Evolutionary conservation across 805 yeast species (phyloP).

Genomic region (Lipomyces starkeyi): DNA sequence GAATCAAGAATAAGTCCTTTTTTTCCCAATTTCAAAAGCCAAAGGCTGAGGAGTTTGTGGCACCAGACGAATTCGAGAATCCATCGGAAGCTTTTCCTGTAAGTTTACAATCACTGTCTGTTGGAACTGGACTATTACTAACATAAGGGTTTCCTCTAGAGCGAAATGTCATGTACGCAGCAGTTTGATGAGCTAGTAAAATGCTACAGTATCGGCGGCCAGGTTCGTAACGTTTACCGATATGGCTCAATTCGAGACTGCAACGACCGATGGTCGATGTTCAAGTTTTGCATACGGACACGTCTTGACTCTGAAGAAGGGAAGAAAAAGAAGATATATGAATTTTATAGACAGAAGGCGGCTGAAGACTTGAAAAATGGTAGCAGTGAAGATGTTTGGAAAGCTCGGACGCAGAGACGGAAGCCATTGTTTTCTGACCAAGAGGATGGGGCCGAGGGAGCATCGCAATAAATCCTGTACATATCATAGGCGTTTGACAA

Average conservation of each 20-base stretch:
- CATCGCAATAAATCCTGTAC: neutral
- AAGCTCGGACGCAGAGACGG: slow-evolving; percentile 24
- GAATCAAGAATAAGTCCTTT: neutral
- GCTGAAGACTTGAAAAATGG: slow-evolving; percentile 66
- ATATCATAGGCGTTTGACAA: neutral
- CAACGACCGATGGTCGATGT: slow-evolving; percentile 68
- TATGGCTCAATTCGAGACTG: slow-evolving; percentile 81
- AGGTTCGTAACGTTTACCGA: slow-evolving; percentile 79
- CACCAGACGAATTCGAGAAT: neutral
- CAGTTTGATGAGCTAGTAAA: slow-evolving; percentile 85
- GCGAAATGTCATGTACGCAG: slow-evolving; percentile 74
- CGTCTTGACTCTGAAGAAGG: slow-evolving; percentile 61
- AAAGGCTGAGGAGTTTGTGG: neutral
- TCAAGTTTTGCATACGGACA: slow-evolving; percentile 78
- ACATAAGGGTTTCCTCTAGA: slow-evolving; percentile 30
- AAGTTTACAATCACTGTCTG: neutral
- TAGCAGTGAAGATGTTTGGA: slow-evolving; percentile 88
- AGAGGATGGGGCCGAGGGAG: slow-evolving; percentile 2
- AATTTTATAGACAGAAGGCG: slow-evolving; percentile 69
- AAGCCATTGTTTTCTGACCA: slow-evolving; percentile 15
- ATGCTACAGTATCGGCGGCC: slow-evolving; percentile 92
- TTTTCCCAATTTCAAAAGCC: neutral
- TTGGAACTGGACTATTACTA: neutral
- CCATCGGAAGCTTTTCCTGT: slow-evolving; percentile 27
- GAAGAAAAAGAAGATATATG: slow-evolving; percentile 60